phyloP scores from a whole-genome alignment of 129 eudicot genomes.

The Helianthus annuus region DNA sequence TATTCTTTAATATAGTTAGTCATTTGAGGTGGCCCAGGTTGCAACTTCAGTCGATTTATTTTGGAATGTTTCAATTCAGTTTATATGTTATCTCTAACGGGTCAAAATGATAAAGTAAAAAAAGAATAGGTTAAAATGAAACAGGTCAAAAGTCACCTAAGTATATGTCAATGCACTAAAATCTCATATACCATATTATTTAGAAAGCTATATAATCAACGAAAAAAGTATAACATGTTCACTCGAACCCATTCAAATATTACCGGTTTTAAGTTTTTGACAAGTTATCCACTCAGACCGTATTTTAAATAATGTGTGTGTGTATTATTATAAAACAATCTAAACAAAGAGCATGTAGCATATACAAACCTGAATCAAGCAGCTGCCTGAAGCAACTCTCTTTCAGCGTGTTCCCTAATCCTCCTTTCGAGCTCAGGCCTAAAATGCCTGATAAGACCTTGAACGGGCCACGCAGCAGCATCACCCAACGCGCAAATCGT shows the following conservation, averaged over 20 bases:
- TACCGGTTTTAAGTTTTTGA: not conserved
- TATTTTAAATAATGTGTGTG: not conserved
- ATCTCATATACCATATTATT: not conserved
- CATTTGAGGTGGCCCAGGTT: not conserved
- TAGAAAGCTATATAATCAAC: not conserved
- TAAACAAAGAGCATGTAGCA: conserved; percentile 9
- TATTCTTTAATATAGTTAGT: not conserved
- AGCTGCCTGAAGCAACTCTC: conserved; percentile 72
- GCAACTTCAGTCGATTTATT: not conserved
- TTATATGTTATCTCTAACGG: not conserved
- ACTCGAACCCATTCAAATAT: not conserved
- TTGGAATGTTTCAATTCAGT: not conserved
- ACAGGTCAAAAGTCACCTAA: not conserved
- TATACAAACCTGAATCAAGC: conserved; percentile 66
- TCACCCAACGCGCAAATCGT: conserved; percentile 96
- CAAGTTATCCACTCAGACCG: not conserved
- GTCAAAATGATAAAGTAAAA: not conserved
- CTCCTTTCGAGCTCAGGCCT: conserved; percentile 94
- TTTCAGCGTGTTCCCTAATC: conserved; percentile 78
- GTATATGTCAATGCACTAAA: not conserved
- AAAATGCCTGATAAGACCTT: conserved; percentile 97
- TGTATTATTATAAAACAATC: not conserved
- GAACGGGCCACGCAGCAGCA: conserved; percentile 99
- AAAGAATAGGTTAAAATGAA: not conserved
- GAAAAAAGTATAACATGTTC: not conserved